A percentile compares a stretch with the other conserved stretches of the same genome.
These are phyloP conservation scores for Irpex lacteus DNA, from an alignment of 1,284 basidiomycete genomes.

Conservation along the genomic window DNA sequence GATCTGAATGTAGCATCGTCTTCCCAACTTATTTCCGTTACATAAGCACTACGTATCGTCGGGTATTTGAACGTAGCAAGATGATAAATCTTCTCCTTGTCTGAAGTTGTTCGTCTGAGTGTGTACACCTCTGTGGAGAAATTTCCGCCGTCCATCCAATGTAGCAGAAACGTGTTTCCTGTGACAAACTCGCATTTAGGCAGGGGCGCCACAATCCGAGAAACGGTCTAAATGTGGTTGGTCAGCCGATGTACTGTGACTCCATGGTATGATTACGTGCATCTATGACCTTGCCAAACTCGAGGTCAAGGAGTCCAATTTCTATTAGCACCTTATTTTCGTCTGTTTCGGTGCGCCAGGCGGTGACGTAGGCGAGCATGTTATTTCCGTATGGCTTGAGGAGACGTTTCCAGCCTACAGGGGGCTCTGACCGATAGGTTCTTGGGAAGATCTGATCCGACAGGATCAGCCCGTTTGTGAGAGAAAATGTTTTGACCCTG, in stretches of 20 bases:
- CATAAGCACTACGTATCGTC: background rate
- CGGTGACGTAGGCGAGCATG: background rate
- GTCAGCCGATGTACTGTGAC: too few relatives aligned
- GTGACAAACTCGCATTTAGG: background rate
- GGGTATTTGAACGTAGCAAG: background rate
- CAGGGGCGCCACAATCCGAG: too few relatives aligned
- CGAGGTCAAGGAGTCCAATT: background rate
- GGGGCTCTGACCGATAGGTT: too few relatives aligned
- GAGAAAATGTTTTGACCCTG: background rate
- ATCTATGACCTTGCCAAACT: background rate
- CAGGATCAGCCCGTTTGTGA: background rate
- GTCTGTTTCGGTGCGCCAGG: too few relatives aligned
- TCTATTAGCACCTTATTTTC: background rate
- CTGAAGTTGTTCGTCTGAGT: background rate
- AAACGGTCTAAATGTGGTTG: too few relatives aligned
- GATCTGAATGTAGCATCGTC: background rate
- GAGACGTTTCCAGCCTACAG: too few relatives aligned
- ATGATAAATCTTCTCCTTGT: background rate
- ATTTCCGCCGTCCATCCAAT: background rate
- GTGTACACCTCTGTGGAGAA: background rate
- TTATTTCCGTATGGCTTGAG: background rate
- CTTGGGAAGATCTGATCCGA: background rate
- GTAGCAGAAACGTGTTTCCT: background rate
- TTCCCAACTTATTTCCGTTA: background rate
- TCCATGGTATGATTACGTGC: background rate